Percentiles rank a stretch among this genome's conserved stretches.
Conservation (phyloP, 768 basidiomycete genomes). For the Suillus tomentosus region DNA sequence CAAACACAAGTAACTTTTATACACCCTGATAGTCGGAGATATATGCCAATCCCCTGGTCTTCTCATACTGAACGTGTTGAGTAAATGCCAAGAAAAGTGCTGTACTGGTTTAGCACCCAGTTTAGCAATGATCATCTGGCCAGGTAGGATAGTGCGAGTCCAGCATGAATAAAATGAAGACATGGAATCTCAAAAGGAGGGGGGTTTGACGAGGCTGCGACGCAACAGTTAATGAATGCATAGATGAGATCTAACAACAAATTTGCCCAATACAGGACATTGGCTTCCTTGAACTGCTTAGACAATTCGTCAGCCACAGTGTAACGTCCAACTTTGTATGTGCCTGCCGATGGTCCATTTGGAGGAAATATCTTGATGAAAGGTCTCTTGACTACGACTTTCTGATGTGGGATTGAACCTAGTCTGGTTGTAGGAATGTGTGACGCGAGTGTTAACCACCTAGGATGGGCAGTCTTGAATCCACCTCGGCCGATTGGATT, state of each 20-base stretch:
- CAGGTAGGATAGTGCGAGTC: not conserved
- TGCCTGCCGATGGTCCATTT: not conserved
- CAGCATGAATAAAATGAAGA: not conserved
- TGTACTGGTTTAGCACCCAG: not conserved
- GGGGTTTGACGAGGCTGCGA: not conserved
- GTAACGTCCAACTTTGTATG: not conserved
- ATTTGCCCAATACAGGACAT: not conserved
- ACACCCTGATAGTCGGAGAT: constrained; percentile 1
- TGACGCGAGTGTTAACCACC: not conserved
- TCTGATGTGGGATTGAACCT: not conserved
- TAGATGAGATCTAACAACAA: not conserved
- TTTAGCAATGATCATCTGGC: not conserved
- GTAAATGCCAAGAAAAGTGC: not conserved
- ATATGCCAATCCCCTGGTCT: not conserved
- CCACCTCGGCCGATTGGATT: not conserved
- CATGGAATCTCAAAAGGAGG: not conserved
- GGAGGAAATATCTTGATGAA: not conserved
- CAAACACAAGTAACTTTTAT: not conserved
- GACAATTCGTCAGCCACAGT: not conserved
- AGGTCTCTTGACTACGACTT: not conserved
- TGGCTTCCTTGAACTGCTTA: not conserved
- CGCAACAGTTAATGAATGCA: not conserved
- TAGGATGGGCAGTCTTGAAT: not conserved
- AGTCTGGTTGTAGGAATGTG: not conserved
- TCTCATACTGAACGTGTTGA: not conserved